phyloP scores from a whole-genome alignment of 2,329 filamentous ascomycete genomes.

The Pseudocercospora fijiensis region DNA sequence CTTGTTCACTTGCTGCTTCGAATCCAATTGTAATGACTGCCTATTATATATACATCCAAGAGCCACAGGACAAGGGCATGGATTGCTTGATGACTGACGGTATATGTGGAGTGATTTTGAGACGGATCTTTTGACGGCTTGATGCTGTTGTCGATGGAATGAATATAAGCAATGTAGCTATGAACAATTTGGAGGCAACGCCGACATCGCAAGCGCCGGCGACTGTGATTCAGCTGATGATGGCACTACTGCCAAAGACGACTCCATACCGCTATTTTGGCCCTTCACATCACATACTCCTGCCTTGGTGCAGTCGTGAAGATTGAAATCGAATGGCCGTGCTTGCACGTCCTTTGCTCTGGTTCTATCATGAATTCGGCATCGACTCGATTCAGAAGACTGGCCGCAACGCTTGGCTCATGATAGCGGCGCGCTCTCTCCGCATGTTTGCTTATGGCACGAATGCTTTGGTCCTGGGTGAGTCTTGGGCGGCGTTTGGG shows the following conservation, averaged over 20 bases:
- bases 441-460: constrained; percentile 40
- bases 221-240: background rate
- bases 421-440: constrained; percentile 52
- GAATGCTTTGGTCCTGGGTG: constrained; percentile 35
- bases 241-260: background rate
- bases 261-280: background rate
- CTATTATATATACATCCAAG: too few species aligned
- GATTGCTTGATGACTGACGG: too few species aligned
- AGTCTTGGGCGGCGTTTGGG: background rate
- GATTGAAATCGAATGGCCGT: constrained; percentile 24
- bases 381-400: constrained; percentile 35
- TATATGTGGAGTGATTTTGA: too few species aligned
- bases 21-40: background rate
- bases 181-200: background rate
- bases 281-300: background rate
- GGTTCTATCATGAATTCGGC: constrained; percentile 39
- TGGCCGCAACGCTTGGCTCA: constrained; percentile 51
- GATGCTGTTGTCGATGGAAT: background rate
- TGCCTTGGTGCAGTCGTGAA: constrained; percentile 12
- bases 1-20: background rate
- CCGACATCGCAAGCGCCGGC: constrained; percentile 4
- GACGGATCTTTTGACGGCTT: background rate
- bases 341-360: constrained; percentile 25
- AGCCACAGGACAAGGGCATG: too few species aligned
- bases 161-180: background rate